These are phyloP conservation scores for Forsythia viridissima DNA, from an alignment of 257 asterid species.

Conservation along the genomic window DNA sequence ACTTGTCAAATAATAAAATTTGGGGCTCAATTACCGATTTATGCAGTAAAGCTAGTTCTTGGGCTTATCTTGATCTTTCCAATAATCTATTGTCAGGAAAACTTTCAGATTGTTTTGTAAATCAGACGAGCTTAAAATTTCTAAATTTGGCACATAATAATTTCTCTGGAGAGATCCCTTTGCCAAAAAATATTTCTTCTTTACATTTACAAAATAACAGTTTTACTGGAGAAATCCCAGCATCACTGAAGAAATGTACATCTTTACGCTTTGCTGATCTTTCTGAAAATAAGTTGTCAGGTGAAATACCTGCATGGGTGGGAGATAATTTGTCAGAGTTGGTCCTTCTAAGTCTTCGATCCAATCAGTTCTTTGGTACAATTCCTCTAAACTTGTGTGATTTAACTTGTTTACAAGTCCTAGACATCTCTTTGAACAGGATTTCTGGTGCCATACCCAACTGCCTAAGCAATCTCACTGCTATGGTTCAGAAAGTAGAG, in stretches of 20 bases:
- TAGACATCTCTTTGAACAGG: constrained; percentile 30
- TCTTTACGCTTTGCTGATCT: constrained; percentile 3
- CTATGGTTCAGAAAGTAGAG: not conserved
- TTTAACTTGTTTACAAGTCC: constrained; percentile 12
- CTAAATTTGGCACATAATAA: constrained; percentile 13
- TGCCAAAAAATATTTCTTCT: not conserved
- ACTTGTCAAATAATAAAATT: constrained; percentile 11
- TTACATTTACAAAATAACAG: constrained; percentile 16
- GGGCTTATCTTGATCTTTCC: constrained; percentile 16
- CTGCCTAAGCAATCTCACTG: constrained; percentile 14
- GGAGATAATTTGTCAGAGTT: not conserved
- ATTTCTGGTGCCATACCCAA: constrained; percentile 13
- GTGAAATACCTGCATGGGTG: constrained; percentile 21
- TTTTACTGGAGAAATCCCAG: constrained; percentile 22
- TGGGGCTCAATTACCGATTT: constrained; percentile 3
- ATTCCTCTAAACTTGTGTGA: constrained; percentile 13
- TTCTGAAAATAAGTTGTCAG: constrained; percentile 15
- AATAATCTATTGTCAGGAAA: constrained; percentile 8
- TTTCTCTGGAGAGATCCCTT: constrained; percentile 14
- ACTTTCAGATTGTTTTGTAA: constrained; percentile 17
- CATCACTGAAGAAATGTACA: constrained; percentile 20
- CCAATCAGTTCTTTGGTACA: constrained; percentile 2
- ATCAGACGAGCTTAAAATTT: not conserved
- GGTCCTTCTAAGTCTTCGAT: not conserved
- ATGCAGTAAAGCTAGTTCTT: not conserved